Base-by-base conservation (phyloP, 768 basidiomycete species). In the Kwoniella europaea region DNA sequence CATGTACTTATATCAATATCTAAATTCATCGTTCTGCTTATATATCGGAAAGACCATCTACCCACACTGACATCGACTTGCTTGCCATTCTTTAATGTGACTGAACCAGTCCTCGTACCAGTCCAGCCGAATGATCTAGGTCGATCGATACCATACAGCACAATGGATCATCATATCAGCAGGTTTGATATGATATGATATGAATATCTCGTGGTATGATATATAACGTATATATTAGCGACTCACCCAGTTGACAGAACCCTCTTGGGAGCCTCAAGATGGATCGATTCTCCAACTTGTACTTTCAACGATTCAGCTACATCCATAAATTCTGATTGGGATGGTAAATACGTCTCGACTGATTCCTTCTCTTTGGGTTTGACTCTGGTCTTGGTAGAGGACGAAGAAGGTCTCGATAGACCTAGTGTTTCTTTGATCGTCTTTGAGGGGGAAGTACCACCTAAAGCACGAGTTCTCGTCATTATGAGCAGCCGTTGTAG, bases 241-340 rank as follows among this genome's bases (percentile, higher is more conserved):
- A 72, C 67, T 63, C 35, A 72, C 71, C 67, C 71, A 59, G 67
- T 61, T 7, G 67, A 68, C 60, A 72, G 63, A 9, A 59, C 13
- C 27, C 58, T 63, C 27, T 44, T 53, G 43, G 27, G 52, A 16
- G 56, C 66, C 18, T 20, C 20, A 18, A 66, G 29, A n/a, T 29
- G 42, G 35, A 72, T 60, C 22, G 13, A n/a, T 27, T 57, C n/a
- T 2, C 66, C 66, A 50, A 60, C 24, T 35, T 42, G 24, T 5
- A 71, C 53, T n/a, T 35, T 44, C 12, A 71, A 35, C 3, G 59
- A n/a, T 12, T 54, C 24, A 13, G 42, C 46, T 2, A 0, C 10
- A 10, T 16, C 24, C 50, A 62, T n/a, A 24, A 68, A 68, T 1
- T 68, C 67, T 44, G 29, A 35, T 42, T n/a, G 20, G 42, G 53